These are phyloP conservation scores for Barbatosphaeria neglecta DNA, from an alignment of 495 filamentous ascomycete genomes.

Conservation along the genomic window DNA sequence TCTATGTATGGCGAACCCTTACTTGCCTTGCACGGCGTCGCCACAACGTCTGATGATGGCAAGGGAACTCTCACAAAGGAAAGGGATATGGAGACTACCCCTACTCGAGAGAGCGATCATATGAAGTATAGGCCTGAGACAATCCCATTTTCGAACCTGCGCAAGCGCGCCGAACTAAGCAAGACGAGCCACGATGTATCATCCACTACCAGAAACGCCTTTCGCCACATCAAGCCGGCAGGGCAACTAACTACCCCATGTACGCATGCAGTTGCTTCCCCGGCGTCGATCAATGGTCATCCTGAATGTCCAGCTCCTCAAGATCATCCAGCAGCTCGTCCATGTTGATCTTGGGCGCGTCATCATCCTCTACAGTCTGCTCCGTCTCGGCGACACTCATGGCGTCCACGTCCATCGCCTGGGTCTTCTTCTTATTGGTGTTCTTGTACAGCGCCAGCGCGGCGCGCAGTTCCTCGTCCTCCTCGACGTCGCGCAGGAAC, in stretches of 20 bases:
- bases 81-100: too few relatives aligned
- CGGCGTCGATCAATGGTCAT: slow-evolving; percentile 13
- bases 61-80: too few relatives aligned
- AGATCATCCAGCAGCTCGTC: slow-evolving; percentile 84
- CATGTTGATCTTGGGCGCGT: slow-evolving; percentile 64
- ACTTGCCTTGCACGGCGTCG: too few relatives aligned
- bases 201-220: too few relatives aligned
- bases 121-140: too few relatives aligned
- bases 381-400: slow-evolving; percentile 56
- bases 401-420: slow-evolving; percentile 25
- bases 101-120: too few relatives aligned
- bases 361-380: slow-evolving; percentile 53
- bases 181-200: too few relatives aligned
- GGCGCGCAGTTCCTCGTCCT: slow-evolving; percentile 76
- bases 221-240: too few relatives aligned
- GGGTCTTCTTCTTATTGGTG: slow-evolving; percentile 21
- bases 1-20: too few relatives aligned
- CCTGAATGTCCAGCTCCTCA: slow-evolving; percentile 63
- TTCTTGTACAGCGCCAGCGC: slow-evolving; percentile 81
- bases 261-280: neutral
- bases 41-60: too few relatives aligned
- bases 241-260: neutral
- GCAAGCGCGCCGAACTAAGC: too few relatives aligned
- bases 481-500: slow-evolving; percentile 94
- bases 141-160: too few relatives aligned